Percentiles rank a stretch among this genome's conserved stretches.
Conservation (phyloP, 257 asterid species). For the Solanum rostratum region DNA sequence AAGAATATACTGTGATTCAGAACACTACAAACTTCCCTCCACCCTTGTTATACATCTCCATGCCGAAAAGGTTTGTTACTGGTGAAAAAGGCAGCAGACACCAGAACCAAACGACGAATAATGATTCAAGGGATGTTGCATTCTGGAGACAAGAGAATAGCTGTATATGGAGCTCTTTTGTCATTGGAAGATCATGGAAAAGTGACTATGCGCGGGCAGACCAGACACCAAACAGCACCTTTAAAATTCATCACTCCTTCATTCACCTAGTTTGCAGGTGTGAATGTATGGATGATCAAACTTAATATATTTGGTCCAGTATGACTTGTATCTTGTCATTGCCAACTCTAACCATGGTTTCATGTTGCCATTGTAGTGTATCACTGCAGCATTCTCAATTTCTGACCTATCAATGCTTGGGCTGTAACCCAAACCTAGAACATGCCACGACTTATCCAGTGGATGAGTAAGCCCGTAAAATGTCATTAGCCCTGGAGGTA, state of each 20-base stretch:
- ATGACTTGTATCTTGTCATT: slow-evolving; percentile 77
- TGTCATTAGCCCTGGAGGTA: slow-evolving; percentile 93
- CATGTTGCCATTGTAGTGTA: slow-evolving; percentile 97
- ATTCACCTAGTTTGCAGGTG: slow-evolving; percentile 64
- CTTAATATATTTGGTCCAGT: slow-evolving; percentile 81
- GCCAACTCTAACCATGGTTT: slow-evolving; percentile 99
- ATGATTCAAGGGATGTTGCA: not conserved
- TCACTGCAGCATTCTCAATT: slow-evolving; percentile 84
- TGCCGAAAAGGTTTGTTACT: not conserved
- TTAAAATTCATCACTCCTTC: slow-evolving; percentile 7
- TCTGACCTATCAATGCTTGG: slow-evolving; percentile 71
- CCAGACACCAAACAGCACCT: not conserved
- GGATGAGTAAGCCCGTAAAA: slow-evolving; percentile 94
- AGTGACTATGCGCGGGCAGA: not conserved
- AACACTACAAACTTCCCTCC: not conserved
- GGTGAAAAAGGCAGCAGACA: not conserved
- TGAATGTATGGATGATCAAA: slow-evolving; percentile 68
- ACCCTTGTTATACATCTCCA: not conserved
- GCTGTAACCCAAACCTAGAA: slow-evolving; percentile 90
- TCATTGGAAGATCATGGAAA: not conserved
- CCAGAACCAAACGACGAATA: not conserved
- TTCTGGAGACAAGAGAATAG: not conserved
- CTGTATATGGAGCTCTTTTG: not conserved
- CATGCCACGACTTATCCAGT: slow-evolving; percentile 95
- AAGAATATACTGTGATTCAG: not conserved